phyloP scores from a whole-genome alignment of 2,329 filamentous ascomycete genomes.

The Cladosporium cucumerinum region DNA sequence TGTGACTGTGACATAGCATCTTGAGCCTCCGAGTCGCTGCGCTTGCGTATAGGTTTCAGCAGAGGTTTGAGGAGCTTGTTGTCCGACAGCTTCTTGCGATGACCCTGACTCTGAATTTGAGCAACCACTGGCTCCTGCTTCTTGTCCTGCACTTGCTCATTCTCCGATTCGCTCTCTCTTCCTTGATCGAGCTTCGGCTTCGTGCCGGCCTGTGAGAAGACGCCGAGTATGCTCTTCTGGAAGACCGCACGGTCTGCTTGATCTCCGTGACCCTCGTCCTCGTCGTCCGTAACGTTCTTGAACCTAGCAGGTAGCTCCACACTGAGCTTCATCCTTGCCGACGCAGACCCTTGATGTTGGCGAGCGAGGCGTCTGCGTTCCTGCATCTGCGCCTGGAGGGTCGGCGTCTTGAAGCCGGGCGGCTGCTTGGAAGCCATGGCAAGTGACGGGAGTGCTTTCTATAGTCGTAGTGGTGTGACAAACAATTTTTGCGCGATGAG shows the following conservation, averaged over 20 bases:
- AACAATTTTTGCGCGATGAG: not conserved
- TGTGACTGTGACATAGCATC: constrained; percentile 34
- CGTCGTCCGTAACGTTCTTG: constrained; percentile 26
- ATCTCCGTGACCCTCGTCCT: constrained; percentile 57
- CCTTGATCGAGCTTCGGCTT: constrained; percentile 80
- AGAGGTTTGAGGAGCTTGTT: constrained; percentile 65
- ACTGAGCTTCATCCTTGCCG: not conserved
- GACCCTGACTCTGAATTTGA: constrained; percentile 32
- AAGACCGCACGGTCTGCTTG: constrained; percentile 59
- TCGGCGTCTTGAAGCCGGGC: not conserved
- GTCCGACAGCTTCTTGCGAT: constrained; percentile 61
- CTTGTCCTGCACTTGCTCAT: constrained; percentile 21
- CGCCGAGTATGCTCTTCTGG: constrained; percentile 91
- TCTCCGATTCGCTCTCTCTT: constrained; percentile 56
- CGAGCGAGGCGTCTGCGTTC: not conserved
- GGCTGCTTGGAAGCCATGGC: constrained; percentile 6
- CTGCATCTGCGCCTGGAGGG: not conserved
- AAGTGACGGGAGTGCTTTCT: not conserved
- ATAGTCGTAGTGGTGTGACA: not conserved
- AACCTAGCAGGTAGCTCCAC: constrained; percentile 28
- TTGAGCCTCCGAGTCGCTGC: constrained; percentile 31
- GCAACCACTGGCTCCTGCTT: constrained; percentile 10
- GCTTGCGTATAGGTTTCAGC: constrained; percentile 50
- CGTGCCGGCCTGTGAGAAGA: constrained; percentile 84
- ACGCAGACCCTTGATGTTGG: not conserved